Percentiles rank a stretch among this genome's conserved stretches.
Evolutionary conservation across 805 yeast species (phyloP).

Genomic region (Starmerella powellii): DNA sequence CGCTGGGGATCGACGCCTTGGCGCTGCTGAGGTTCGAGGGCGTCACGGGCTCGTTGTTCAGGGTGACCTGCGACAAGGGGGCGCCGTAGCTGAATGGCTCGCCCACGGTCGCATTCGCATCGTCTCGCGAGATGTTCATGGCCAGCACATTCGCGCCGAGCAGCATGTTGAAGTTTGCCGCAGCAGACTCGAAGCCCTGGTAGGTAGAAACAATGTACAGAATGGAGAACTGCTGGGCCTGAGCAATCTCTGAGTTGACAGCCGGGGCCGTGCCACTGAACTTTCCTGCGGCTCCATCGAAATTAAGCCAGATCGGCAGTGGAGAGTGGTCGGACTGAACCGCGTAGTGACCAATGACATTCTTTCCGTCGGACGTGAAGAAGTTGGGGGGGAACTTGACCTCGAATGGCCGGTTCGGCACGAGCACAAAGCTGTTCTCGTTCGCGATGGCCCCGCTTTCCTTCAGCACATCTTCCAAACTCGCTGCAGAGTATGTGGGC

Average conservation of each 20-base stretch:
- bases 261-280: constrained; percentile 84
- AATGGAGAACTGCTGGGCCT: constrained; percentile 59
- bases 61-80: constrained; percentile 50
- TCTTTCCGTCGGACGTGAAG: constrained; percentile 42
- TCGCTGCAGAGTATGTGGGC: constrained; percentile 36
- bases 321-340: constrained; percentile 73
- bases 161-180: constrained; percentile 54
- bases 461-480: constrained; percentile 44
- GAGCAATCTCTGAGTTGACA: constrained; percentile 77
- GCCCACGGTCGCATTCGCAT: constrained; percentile 58
- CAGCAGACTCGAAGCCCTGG: constrained; percentile 59
- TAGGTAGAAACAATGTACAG: constrained; percentile 70
- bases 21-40: constrained; percentile 49
- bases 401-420: constrained; percentile 55
- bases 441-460: constrained; percentile 69
- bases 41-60: constrained; percentile 47
- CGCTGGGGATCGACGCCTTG: constrained; percentile 42
- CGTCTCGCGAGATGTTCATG: constrained; percentile 46
- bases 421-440: constrained; percentile 54
- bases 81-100: constrained; percentile 42
- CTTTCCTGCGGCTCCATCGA: constrained; percentile 47
- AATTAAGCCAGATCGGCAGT: constrained; percentile 78
- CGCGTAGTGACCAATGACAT: constrained; percentile 63
- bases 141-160: constrained; percentile 84
- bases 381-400: constrained; percentile 51